Percentiles rank a stretch among this genome's conserved stretches.
Evolutionary conservation across 2,329 filamentous ascomycete species (phyloP).

Genomic region (Ceratocystis destructans): DNA sequence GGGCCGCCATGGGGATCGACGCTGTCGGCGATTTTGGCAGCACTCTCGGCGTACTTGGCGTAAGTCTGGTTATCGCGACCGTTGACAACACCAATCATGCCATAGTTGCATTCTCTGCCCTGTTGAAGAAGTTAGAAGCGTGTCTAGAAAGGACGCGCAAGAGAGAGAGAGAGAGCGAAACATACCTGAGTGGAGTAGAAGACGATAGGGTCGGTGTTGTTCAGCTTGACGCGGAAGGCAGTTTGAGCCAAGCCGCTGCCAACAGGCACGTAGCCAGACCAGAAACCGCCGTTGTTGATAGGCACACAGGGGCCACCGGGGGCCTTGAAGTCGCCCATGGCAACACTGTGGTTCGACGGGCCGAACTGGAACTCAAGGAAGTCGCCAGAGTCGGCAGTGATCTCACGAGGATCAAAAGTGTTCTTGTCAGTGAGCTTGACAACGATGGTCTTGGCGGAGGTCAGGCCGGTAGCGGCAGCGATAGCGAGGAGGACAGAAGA

Average conservation of each 20-base stretch:
- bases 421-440: constrained; percentile 32
- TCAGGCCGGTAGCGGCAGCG: constrained; percentile 12
- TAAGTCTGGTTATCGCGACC: constrained; percentile 21
- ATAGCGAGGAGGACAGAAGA: constrained; percentile 6
- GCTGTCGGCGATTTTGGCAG: constrained; percentile 1
- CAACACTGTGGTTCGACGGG: constrained; percentile 38
- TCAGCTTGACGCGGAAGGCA: constrained; percentile 24
- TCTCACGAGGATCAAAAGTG: constrained; percentile 31
- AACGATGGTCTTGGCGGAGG: constrained; percentile 23
- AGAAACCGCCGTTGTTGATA: constrained; percentile 30
- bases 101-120: constrained; percentile 24
- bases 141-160: background rate
- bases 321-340: constrained; percentile 29
- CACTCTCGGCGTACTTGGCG: constrained; percentile 15
- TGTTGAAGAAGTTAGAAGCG: background rate
- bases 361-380: constrained; percentile 42
- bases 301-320: constrained; percentile 30
- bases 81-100: constrained; percentile 27
- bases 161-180: background rate
- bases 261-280: constrained; percentile 30
- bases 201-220: constrained; percentile 25
- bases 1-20: constrained; percentile 3
- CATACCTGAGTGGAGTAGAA: constrained; percentile 24
- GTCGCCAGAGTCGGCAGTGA: constrained; percentile 34
- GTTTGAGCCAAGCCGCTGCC: constrained; percentile 18